A percentile compares a stretch with the other conserved stretches of the same genome.
These are phyloP conservation scores for Saitozyma sp. DNA, from an alignment of 768 basidiomycete species.

Conservation along the genomic window DNA sequence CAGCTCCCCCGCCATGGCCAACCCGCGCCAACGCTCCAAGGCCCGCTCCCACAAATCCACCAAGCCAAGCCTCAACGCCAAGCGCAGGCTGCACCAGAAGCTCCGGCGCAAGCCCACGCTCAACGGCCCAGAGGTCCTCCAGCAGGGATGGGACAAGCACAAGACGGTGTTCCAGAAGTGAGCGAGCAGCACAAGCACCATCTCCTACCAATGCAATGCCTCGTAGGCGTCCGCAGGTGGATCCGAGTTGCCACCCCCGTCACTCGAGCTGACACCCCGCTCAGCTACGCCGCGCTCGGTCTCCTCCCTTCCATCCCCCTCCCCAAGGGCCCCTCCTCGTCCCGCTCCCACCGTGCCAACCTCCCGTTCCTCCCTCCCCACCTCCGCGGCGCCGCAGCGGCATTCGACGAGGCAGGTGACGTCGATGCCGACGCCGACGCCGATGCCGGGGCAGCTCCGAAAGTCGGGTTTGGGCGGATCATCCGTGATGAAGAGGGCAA, in stretches of 20 bases:
- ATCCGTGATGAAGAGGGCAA: constrained; percentile 76
- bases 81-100: constrained; percentile 67
- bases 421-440: constrained; percentile 2
- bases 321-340: constrained; percentile 26
- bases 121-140: constrained; percentile 74
- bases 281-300: constrained; percentile 50
- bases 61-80: constrained; percentile 60
- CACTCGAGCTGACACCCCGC: too few species aligned
- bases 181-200: constrained; percentile 48
- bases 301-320: constrained; percentile 46
- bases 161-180: constrained; percentile 93
- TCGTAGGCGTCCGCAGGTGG: too few species aligned
- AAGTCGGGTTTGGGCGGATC: constrained; percentile 72
- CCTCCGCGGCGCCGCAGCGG: not conserved
- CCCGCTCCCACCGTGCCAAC: constrained; percentile 29
- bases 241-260: too few species aligned
- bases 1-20: constrained; percentile 65
- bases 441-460: constrained; percentile 26
- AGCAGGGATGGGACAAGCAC: constrained; percentile 79
- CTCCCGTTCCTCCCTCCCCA: constrained; percentile 29
- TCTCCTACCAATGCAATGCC: not conserved
- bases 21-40: constrained; percentile 90
- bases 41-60: constrained; percentile 73
- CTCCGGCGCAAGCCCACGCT: constrained; percentile 73
- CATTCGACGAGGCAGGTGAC: constrained; percentile 3